Evolutionary conservation across 768 basidiomycete genomes (phyloP).

Genomic region (Omphalotus guepiniiformis): DNA sequence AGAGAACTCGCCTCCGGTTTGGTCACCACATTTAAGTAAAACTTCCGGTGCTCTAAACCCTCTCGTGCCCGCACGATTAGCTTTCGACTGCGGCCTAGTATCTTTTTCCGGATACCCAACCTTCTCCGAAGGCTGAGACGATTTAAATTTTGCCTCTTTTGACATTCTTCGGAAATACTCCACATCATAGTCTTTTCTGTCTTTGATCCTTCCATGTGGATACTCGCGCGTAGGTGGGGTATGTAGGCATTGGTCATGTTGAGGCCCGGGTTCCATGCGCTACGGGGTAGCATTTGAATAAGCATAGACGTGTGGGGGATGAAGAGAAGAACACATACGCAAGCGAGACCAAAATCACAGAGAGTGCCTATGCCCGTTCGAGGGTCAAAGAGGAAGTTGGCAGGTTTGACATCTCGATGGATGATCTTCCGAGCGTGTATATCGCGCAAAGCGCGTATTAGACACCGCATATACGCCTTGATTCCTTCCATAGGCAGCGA

Average conservation of each 20-base stretch:
- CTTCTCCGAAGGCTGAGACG: conserved; percentile 51
- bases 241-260: conserved; percentile 71
- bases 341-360: conserved; percentile 94
- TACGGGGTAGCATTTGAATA: conserved; percentile 19
- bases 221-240: conserved; percentile 52
- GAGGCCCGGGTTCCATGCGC: conserved; percentile 47
- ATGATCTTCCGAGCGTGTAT: conserved; percentile 85
- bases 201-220: conserved; percentile 64
- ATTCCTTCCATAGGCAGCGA: conserved; percentile 70
- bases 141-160: conserved; percentile 54
- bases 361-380: conserved; percentile 78
- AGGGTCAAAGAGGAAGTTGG: conserved; percentile 94
- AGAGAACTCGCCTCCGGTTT: conserved; percentile 79
- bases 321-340: conserved; percentile 48
- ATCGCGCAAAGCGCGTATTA: conserved; percentile 87
- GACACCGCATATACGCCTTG: conserved; percentile 83
- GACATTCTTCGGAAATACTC: conserved; percentile 54
- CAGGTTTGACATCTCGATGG: conserved; percentile 97
- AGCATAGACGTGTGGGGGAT: background rate
- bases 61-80: conserved; percentile 94
- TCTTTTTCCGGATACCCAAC: conserved; percentile 81
- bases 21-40: conserved; percentile 88
- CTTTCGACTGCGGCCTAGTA: conserved; percentile 78
- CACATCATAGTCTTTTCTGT: conserved; percentile 40
- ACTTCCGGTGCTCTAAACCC: conserved; percentile 98